phyloP scores from a whole-genome alignment of 257 asterid genomes.

The Solanum ahanhuiri region DNA sequence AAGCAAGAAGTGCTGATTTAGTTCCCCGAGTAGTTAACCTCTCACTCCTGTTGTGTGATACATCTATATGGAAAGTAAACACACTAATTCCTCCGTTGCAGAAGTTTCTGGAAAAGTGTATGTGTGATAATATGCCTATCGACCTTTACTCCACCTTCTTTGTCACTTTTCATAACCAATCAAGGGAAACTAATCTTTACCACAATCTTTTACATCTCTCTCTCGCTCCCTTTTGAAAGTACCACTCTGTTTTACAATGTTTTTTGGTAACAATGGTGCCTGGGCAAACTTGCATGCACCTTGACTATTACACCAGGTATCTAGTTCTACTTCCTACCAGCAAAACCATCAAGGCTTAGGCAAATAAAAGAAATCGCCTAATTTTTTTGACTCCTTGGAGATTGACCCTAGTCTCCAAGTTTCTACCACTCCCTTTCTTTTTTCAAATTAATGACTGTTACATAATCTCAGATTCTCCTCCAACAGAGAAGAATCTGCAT shows the following conservation, averaged over 20 bases:
- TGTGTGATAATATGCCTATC: not conserved
- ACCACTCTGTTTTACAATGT: not conserved
- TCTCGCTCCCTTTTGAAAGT: not conserved
- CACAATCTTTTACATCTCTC: not conserved
- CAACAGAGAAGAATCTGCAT: not conserved
- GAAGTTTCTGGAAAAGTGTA: not conserved
- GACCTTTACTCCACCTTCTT: not conserved
- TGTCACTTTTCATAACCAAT: not conserved
- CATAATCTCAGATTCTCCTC: not conserved
- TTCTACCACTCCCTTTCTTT: not conserved
- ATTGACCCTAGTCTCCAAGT: not conserved
- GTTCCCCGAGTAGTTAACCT: not conserved
- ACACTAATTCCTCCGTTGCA: not conserved
- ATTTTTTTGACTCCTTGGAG: not conserved
- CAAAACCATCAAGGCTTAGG: not conserved
- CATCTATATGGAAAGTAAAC: not conserved
- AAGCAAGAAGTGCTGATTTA: not conserved
- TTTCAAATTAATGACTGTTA: not conserved
- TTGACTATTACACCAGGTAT: not conserved
- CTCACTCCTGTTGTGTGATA: not conserved
- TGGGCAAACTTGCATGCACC: not conserved
- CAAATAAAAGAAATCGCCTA: not conserved
- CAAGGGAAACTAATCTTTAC: not conserved
- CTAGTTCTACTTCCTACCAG: not conserved
- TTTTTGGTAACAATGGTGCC: not conserved